Base-by-base conservation (phyloP, 371 early-diverging fungal species). In the Phascolomyces articulosus region DNA sequence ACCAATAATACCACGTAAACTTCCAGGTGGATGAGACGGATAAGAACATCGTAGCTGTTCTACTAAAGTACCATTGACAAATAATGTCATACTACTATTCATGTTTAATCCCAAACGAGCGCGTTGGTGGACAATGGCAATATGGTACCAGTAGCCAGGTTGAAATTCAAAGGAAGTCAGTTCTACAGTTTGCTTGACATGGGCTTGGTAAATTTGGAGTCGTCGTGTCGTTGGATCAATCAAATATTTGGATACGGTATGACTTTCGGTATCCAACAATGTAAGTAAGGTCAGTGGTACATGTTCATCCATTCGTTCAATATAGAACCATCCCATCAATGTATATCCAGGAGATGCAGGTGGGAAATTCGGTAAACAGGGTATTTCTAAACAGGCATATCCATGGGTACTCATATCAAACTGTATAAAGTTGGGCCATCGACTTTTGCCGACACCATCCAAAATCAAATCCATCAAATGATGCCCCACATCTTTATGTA, bases 351-450 rank as follows among this genome's bases (percentile, higher is more conserved):
- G 65, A 20, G 64, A 82, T 11, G 73, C 55, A 1, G 86, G 87
- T 1, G 90, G 88, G 47, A 90, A 89, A 47, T 64, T 69, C 54
- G 38, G 64, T 44, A 63, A 64, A 11, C 31, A 68, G 56, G 63
- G 78, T 54, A 85, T 71, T 60, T 82, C 83, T 9, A 85, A 65
- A 2, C 77, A 83, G 29, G 78, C 77, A 57, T 71, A 68, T 13
- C 80, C 72, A 60, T 69, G 63, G 0, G 65, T 28, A 0, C 51
- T 63, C 63, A 77, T 66, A 53, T 87, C 86, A 64, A 93, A 90
- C 40, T 90, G 90, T 16, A 91, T 78, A 63, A 91, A 90, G 13
- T 79, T 79, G 1, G 93, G 93, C 82, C 86, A 87, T 34, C 87
- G 72, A 58, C 90, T 86, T 23, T 79, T 81, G 24, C 82, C 76